Evolutionary conservation across 768 basidiomycete genomes (phyloP), one percentile per base, ranked within the genome.

Genomic region (Daedalea quercina): DNA sequence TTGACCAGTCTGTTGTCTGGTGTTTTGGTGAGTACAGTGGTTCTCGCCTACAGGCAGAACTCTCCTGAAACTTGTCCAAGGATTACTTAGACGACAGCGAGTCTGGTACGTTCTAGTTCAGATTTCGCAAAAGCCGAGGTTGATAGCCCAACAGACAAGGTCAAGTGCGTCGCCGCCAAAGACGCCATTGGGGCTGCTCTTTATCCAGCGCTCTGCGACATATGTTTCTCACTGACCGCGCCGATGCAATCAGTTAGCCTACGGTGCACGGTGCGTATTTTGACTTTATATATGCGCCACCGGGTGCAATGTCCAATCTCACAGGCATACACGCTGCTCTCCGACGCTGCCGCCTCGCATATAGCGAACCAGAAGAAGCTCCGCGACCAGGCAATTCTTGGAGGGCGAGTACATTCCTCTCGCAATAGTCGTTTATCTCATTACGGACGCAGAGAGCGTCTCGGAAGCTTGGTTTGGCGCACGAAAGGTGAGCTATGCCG

Each of bases 321-420:
- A 23, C 50, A 85, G 84, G 75, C 76, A 11, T 84, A 77, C 65
- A 74, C 71, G 54, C 62, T 80, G 2, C 67, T 86, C 9, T 74
- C 70, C 12, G 82, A 82, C 50, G 71, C 71, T 9, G 72, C 75
- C 9, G 65, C 67, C 1, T 62, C 65, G 11, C 70, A 78, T 47
- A 54, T 63, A 17, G 61, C 51, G n/a, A 78, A 80, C 62, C 74
- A 75, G 45, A 63, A 67, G 19, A 72, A 69, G 44, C 67, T 86
- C 20, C 76, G 80, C 6, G 69, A 75, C 47, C 55, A 63, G 19
- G 61, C 61, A 25, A 45, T 73, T 20, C 60, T 85, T 41, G 80
- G 82, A 58, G 75, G 80, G 83, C 81, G 55, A 61, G 62, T 55
- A 47, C 9, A 9, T 17, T 25, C 24, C 15, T 22, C 19, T 23